Conservation (phyloP, 352 stramenopile genomes). For the Thraustochytrium aureum region DNA sequence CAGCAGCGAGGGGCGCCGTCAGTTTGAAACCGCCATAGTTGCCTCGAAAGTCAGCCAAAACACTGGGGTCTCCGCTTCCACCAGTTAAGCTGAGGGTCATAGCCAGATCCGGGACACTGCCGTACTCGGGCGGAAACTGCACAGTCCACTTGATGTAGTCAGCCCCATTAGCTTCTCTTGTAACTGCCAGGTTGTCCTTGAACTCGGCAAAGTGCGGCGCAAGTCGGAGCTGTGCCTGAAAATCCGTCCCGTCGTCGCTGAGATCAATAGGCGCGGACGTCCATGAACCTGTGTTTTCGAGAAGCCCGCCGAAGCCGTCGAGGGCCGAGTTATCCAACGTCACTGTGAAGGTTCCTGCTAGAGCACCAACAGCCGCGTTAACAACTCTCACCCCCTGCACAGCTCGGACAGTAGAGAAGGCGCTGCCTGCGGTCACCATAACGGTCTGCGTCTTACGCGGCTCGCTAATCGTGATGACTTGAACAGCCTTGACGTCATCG, state of each 20-base stretch:
- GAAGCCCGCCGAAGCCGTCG: too few relatives aligned
- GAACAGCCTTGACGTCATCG: conserved; percentile 18
- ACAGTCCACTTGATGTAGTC: too few relatives aligned
- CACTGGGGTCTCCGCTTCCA: conserved; percentile 62
- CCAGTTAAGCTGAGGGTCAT: too few relatives aligned
- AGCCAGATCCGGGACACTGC: conserved; percentile 77
- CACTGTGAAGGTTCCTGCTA: conserved; percentile 70
- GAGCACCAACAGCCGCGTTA: background rate
- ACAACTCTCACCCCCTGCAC: background rate
- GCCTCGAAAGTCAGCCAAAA: background rate
- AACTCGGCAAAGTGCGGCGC: too few relatives aligned
- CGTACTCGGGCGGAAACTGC: conserved; percentile 72
- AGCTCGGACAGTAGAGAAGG: background rate
- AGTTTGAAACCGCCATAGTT: conserved; percentile 45
- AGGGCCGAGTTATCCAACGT: too few relatives aligned
- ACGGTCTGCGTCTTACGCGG: background rate
- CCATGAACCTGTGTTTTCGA: too few relatives aligned
- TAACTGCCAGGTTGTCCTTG: too few relatives aligned
- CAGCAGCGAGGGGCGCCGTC: too few relatives aligned
- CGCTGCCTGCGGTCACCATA: background rate
- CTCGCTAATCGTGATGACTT: background rate
- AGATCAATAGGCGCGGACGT: too few relatives aligned
- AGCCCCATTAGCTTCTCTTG: too few relatives aligned
- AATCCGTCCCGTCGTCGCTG: too few relatives aligned
- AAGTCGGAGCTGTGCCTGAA: too few relatives aligned